A percentile compares a stretch with the other conserved stretches of the same genome.
These are phyloP conservation scores for Spirogloea muscicola DNA, from an alignment of 139 green algal genomes.

Conservation along the genomic window DNA sequence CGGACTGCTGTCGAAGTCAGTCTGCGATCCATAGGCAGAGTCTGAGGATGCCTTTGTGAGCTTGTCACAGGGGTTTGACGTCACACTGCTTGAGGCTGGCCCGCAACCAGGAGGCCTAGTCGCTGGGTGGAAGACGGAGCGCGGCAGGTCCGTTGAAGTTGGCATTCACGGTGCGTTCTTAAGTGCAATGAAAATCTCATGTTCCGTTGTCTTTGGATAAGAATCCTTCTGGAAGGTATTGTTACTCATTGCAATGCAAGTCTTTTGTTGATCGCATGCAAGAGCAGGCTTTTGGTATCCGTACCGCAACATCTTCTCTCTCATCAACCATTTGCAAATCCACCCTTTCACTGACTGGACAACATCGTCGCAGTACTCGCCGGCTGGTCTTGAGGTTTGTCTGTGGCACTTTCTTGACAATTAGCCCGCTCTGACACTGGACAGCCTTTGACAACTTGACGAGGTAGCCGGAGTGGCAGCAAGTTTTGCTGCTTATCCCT, in stretches of 20 bases:
- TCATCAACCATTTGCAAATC: conserved; percentile 42
- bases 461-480: too few species aligned
- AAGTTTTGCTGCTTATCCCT: too few species aligned
- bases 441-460: neutral
- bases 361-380: conserved; percentile 20
- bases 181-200: too few species aligned
- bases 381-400: conserved; percentile 14
- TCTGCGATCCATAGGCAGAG: neutral
- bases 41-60: neutral
- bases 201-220: too few species aligned
- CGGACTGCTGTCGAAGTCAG: too few species aligned
- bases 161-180: conserved; percentile 51
- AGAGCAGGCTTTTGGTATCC: conserved; percentile 52
- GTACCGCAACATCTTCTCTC: conserved; percentile 46
- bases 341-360: conserved; percentile 46
- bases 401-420: neutral
- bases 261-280: too few species aligned
- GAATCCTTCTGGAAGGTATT: too few species aligned
- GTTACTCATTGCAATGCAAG: too few species aligned
- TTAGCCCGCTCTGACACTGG: neutral
- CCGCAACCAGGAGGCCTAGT: conserved; percentile 34
- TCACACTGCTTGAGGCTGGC: conserved; percentile 46
- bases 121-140: conserved; percentile 26
- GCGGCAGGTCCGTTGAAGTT: conserved; percentile 37
- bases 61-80: conserved; percentile 25